Base-by-base conservation (phyloP, 805 yeast genomes). In the Metschnikowia picachoensis region DNA sequence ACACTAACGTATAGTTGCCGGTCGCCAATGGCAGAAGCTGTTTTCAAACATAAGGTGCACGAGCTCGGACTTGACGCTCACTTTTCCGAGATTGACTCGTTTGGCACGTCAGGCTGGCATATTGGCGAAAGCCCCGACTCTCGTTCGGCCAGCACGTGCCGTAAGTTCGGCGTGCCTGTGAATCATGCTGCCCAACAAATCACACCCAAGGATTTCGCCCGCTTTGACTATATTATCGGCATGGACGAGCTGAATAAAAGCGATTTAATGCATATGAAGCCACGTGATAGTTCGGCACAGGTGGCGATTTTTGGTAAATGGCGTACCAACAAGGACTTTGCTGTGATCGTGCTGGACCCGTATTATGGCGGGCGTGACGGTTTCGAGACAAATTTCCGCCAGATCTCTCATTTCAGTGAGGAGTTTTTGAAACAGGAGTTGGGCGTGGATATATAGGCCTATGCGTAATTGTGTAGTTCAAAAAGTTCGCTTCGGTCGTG, bases 21-120 rank as follows among this genome's bases (percentile, higher is more conserved):
- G 40, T 89, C 97, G 2, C 98, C 98, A 12, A 92, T 91, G 98
- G 97, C 98, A 0, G 97, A 92, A 61, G 97, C 97, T 0, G 87
- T 90, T 1, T 89, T 91, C 67, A 73, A 72, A 39, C 80, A 87
- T 48, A 69, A 71, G 13, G 95, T 87, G 9, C 63, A 78, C 36
- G 61, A 78, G 37, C 63, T 66, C 16, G 83, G 83, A 0, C 63
- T 70, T 41, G 28, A 59, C 50, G 30, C 65, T 61, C 60, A 60
- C n/a, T 78, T 90, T 50, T 60, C 68, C 0, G 60, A 60, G 14
- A 83, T 89, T 30, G 97, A 91, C 59, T 89, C 97, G 0, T 91
- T 83, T 65, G 98, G 97, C 13, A 89, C 97, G 0, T 81, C 87
- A 9, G 85, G 84, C 1, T 92, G 82, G 70, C 97, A 91, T 59